phyloP scores from a whole-genome alignment of 805 yeast species.

The Maudiozyma bulderi region DNA sequence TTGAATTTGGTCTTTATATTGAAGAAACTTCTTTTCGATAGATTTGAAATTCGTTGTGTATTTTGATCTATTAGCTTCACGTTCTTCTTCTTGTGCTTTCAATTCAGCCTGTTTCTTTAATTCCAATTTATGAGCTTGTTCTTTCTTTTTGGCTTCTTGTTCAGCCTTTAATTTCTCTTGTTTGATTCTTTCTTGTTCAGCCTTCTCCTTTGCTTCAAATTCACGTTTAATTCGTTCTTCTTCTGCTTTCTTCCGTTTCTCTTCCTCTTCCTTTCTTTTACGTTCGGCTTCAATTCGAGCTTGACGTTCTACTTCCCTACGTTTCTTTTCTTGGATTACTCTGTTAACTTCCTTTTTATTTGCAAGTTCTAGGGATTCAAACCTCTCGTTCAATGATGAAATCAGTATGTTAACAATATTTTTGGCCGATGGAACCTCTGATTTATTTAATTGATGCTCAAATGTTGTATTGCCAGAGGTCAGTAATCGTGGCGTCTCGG shows the following conservation, averaged over 20 bases:
- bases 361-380: conserved; percentile 5
- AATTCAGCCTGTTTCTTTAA: conserved; percentile 14
- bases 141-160: conserved; percentile 10
- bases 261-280: conserved; percentile 11
- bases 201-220: conserved; percentile 10
- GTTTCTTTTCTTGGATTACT: conserved; percentile 2
- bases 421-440: not conserved
- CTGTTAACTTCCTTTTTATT: conserved; percentile 7
- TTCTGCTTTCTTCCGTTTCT: conserved; percentile 8
- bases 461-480: not conserved
- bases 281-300: conserved; percentile 3
- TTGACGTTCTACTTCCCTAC: conserved; percentile 3
- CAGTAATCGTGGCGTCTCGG: not conserved
- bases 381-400: conserved; percentile 5
- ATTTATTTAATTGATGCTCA: not conserved
- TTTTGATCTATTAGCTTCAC: conserved; percentile 13
- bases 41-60: conserved; percentile 21
- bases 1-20: conserved; percentile 42
- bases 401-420: conserved; percentile 5
- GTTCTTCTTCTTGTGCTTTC: conserved; percentile 15
- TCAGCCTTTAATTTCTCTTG: conserved; percentile 9
- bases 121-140: conserved; percentile 18
- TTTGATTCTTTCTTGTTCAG: conserved; percentile 10
- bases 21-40: conserved; percentile 37
- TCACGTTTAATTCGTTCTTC: conserved; percentile 8